Conservation (phyloP, 192 early-diverging fungal species). For the Backusella liffmaniae region DNA sequence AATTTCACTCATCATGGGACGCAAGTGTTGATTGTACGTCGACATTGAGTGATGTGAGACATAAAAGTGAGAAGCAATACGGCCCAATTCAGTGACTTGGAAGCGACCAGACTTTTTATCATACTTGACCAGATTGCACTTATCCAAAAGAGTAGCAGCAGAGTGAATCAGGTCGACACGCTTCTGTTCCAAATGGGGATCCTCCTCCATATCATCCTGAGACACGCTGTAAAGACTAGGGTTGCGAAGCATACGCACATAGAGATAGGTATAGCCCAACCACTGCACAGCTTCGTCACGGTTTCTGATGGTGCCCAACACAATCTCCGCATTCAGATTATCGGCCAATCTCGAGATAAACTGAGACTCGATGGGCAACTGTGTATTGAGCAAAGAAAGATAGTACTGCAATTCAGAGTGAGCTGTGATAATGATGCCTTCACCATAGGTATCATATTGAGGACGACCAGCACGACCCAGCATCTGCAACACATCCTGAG, state of each 20-base stretch:
- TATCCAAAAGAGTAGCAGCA: slow-evolving; percentile 85
- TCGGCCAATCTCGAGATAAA: slow-evolving; percentile 85
- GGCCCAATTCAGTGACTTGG: slow-evolving; percentile 87
- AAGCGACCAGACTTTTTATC: slow-evolving; percentile 90
- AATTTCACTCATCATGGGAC: slow-evolving; percentile 91
- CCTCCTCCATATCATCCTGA: slow-evolving; percentile 67
- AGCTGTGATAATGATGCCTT: slow-evolving; percentile 95
- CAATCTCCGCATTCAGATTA: slow-evolving; percentile 95
- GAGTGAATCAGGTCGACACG: slow-evolving; percentile 89
- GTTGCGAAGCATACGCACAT: slow-evolving; percentile 94
- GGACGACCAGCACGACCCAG: slow-evolving; percentile 96
- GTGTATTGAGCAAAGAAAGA: slow-evolving; percentile 90
- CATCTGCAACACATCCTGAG: slow-evolving; percentile 99
- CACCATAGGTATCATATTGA: slow-evolving; percentile 93
- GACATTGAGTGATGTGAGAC: slow-evolving; percentile 90
- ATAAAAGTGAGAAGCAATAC: slow-evolving; percentile 97
- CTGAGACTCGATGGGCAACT: slow-evolving; percentile 97
- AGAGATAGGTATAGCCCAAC: slow-evolving; percentile 95
- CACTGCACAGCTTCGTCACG: slow-evolving; percentile 94
- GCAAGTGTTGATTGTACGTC: slow-evolving; percentile 91
- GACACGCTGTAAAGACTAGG: slow-evolving; percentile 82
- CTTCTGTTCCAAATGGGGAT: slow-evolving; percentile 79
- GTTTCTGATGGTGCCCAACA: slow-evolving; percentile 86
- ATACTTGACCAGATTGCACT: slow-evolving; percentile 92
- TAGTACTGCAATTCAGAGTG: slow-evolving; percentile 94